phyloP scores from a whole-genome alignment of 257 asterid species.

The Plantago major region DNA sequence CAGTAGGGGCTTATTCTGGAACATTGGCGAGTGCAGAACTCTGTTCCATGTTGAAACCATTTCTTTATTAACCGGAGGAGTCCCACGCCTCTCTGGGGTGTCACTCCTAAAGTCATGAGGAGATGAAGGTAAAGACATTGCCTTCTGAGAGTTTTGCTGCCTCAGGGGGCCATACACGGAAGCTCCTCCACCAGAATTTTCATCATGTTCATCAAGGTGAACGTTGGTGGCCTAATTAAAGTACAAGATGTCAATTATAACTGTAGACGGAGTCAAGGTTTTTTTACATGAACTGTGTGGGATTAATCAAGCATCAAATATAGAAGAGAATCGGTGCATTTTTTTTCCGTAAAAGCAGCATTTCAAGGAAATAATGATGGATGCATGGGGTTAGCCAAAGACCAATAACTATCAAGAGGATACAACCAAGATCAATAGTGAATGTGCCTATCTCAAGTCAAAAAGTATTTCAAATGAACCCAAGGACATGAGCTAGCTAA shows the following conservation, averaged over 20 bases:
- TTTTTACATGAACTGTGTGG: neutral
- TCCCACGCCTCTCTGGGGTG: conserved; percentile 34
- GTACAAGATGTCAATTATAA: conserved; percentile 13
- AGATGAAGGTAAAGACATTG: conserved; percentile 93
- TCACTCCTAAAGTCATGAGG: conserved; percentile 76
- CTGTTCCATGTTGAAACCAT: conserved; percentile 79
- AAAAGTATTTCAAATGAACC: no score
- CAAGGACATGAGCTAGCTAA: no score
- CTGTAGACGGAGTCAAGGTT: conserved; percentile 5
- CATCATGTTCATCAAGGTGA: conserved; percentile 26
- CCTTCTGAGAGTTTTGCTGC: conserved; percentile 49
- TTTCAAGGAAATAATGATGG: no score
- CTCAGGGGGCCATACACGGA: conserved; percentile 23
- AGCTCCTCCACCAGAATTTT: conserved; percentile 25
- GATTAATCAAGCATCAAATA: conserved; percentile 11
- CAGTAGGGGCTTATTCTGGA: conserved; percentile 72
- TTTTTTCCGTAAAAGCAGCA: neutral
- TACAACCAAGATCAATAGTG: no score
- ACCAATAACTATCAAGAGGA: no score
- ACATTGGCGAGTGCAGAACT: conserved; percentile 71
- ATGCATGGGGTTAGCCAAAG: no score
- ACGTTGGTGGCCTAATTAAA: conserved; percentile 22
- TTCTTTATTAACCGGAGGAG: conserved; percentile 48
- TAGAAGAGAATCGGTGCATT: neutral
- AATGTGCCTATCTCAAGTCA: no score